Evolutionary conservation across 176 grass and related monocot species (phyloP), one percentile per base, ranked within the genome.

Genomic region (Tillandsia leiboldiana): DNA sequence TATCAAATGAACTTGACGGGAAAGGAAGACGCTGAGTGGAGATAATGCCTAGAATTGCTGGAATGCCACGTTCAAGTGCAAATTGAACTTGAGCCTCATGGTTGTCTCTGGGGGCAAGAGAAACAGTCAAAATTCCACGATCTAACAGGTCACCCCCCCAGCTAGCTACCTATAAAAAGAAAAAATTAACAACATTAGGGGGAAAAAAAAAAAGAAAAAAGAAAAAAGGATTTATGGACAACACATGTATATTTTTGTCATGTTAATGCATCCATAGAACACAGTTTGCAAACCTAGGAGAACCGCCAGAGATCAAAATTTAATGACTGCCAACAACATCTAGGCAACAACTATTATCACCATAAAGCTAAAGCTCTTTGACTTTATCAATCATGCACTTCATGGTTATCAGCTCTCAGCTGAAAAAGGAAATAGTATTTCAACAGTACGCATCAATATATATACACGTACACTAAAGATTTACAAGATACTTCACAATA

Each of bases 81-180:
- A 96, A 96, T 83, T 96, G 93, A 51, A 96, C 89, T 85, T 96
- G 93, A 9, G 93, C 93, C 89, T 96, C 93, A 71, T 96, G 93
- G 75, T 96, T 92, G 74, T 96, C 93, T 71, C 89, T 53, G 5
- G 93, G 93, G 23, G 93, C 93, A 8, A 96, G 84, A 22, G 93
- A 96, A 0, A 96, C 73, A 26, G 93, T 75, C n/a, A 96, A 75
- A 68, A 92, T 92, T 47, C 82, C 79, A 11, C 93, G 70, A 1
- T 48, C 76, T 56, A 96, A 88, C 48, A 96, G 86, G 81, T 96
- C 86, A 48, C 93, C 93, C 68, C 89, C 93, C 89, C 88, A 96
- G 76, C 89, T 92, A 26, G 93, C 93, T 65, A 85, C 83, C 83
- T 85, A 67, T 70, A 13, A 59, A 15, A 70, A 48, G 7, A 71